Evolutionary conservation across 2,329 filamentous ascomycete species (phyloP), one percentile per base, ranked within the genome.

Genomic region (Neonectria ditissima): DNA sequence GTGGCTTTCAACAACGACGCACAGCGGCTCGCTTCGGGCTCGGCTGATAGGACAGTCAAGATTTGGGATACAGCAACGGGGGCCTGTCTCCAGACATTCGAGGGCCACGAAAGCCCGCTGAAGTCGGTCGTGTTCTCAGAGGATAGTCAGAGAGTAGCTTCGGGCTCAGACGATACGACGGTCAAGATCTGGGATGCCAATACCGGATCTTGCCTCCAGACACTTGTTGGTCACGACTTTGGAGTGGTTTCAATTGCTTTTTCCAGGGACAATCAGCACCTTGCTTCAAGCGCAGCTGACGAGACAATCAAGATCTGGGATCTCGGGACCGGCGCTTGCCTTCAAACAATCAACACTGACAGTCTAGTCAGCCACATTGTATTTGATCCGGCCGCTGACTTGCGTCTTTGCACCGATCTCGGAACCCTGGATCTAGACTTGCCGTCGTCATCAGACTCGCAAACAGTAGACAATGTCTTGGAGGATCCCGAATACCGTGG

Each of bases 291-390:
- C 11, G n/a, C 28, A 11, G 20, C n/a, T 13, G 58, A 61, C 24
- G 14, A 41, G 13, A 63, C 55, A 2, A 54, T 63, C 43, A 62
- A 43, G 60, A 45, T 66, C 37, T 66, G 63, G 63, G 18, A 66
- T 32, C 11, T 55, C 2, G 45, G 5, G 4, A 55, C 30, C 9
- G 57, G 56, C 34, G 4, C 13, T 7, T 62, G 53, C 10, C 10
- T 62, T 3, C 59, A 56, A 51, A 56, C 53, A 10, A 34, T 56
- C 8, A 26, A 37, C 18, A 16, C 26, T 7, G n/a, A 20, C 6
- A 50, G 28, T 7, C 9, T 50, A 18, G 47, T 20, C 8, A 14
- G n/a, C 8, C 9, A 50, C 2, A 30, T 50, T 32, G 9, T 10
- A 5, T 50, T 50, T 50, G 47, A 50, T 22, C 26, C 47, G 2